A percentile compares a stretch with the other conserved stretches of the same genome.
Evolutionary conservation across 306 rosid species (phyloP).

Genomic region (Begonia peltatifolia): DNA sequence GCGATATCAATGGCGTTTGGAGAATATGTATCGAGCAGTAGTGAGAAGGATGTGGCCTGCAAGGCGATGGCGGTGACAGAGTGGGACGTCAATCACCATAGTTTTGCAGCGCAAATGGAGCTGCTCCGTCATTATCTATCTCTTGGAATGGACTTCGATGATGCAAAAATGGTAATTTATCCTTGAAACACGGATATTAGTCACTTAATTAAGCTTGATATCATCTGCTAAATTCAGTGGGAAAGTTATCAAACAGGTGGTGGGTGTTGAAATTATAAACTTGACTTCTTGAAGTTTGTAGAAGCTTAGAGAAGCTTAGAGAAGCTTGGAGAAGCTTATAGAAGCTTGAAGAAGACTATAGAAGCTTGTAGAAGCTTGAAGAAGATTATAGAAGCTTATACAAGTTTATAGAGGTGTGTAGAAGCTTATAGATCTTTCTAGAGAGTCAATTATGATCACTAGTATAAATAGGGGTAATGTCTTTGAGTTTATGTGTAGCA

Average conservation of each 20-base stretch:
- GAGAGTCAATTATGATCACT: no score
- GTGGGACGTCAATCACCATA: conserved; percentile 36
- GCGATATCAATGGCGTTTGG: conserved; percentile 75
- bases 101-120: conserved; percentile 17
- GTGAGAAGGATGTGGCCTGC: conserved; percentile 29
- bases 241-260: conserved; percentile 21
- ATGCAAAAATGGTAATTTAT: conserved; percentile 30
- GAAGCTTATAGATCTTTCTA: no score
- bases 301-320: no score
- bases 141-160: conserved; percentile 39
- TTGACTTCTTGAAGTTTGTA: no score
- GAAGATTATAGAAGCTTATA: no score
- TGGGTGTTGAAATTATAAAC: no score
- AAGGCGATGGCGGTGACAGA: conserved; percentile 28
- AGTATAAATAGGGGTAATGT: no score
- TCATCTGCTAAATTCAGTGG: background rate
- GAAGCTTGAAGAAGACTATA: no score
- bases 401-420: no score
- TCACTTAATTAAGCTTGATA: background rate
- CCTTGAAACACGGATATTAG: background rate
- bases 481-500: no score
- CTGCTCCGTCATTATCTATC: conserved; percentile 30
- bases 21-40: conserved; percentile 33
- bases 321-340: no score
- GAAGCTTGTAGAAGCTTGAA: no score